phyloP scores from a whole-genome alignment of 176 grass and related monocot genomes.

The Bothriochloa decipiens region DNA sequence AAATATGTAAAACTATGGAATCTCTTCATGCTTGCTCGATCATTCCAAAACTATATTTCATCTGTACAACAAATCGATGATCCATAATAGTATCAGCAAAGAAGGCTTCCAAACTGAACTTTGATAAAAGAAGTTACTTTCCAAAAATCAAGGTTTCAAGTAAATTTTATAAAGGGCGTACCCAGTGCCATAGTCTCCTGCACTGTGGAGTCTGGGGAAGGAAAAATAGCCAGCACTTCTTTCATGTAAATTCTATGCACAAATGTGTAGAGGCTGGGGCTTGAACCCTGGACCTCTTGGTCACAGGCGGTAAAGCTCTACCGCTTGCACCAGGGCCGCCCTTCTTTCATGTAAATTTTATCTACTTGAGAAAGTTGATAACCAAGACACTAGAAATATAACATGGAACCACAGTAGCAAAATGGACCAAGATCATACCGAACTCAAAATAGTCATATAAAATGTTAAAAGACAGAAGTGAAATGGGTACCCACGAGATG shows the following conservation, averaged over 20 bases:
- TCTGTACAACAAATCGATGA: neutral
- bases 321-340: too few relatives aligned
- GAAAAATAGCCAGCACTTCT: too few relatives aligned
- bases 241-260: too few relatives aligned
- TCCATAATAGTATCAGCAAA: neutral
- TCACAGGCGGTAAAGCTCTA: too few relatives aligned
- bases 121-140: neutral
- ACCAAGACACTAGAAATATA: neutral
- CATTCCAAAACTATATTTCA: neutral
- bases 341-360: too few relatives aligned
- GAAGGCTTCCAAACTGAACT: neutral
- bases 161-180: too few relatives aligned
- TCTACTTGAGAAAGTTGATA: neutral
- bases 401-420: neutral
- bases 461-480: neutral
- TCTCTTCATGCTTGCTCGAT: neutral
- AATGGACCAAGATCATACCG: neutral
- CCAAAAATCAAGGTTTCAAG: neutral
- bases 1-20: neutral
- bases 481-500: slow-evolving; percentile 68
- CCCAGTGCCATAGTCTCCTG: too few relatives aligned
- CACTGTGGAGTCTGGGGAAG: too few relatives aligned
- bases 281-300: too few relatives aligned
- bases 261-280: too few relatives aligned
- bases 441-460: neutral